These are phyloP conservation scores for Lunasporangiospora selenospora DNA, from an alignment of 192 early-diverging fungal species.

Conservation along the genomic window DNA sequence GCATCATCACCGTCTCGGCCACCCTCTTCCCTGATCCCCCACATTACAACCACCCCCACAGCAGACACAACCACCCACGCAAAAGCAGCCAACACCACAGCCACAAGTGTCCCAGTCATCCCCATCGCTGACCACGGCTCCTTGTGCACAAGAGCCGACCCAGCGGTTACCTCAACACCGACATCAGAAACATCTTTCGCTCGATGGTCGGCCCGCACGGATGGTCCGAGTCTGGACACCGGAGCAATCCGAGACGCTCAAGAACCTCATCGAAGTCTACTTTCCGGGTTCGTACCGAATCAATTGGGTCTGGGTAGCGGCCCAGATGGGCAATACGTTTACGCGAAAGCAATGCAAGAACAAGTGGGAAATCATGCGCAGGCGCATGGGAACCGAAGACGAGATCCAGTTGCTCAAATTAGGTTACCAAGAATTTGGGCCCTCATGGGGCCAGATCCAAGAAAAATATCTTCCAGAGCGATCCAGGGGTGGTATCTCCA, in stretches of 20 bases:
- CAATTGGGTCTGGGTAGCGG: conserved; percentile 47
- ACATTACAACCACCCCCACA: background rate
- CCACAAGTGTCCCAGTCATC: too few relatives aligned
- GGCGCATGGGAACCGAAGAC: conserved; percentile 35
- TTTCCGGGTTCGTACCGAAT: conserved; percentile 43
- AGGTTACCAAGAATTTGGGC: conserved; percentile 40
- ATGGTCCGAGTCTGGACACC: conserved; percentile 43
- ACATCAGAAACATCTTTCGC: background rate
- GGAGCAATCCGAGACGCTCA: conserved; percentile 37
- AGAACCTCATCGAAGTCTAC: conserved; percentile 36
- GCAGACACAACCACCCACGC: background rate
- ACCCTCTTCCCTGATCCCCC: too few relatives aligned
- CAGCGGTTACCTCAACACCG: too few relatives aligned
- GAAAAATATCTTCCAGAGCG: conserved; percentile 42
- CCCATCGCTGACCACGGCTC: too few relatives aligned
- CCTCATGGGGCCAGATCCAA: conserved; percentile 44
- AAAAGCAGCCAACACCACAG: background rate
- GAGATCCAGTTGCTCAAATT: conserved; percentile 25
- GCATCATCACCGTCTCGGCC: too few relatives aligned
- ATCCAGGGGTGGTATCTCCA: conserved; percentile 31
- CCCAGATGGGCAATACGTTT: conserved; percentile 41
- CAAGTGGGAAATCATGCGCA: conserved; percentile 47
- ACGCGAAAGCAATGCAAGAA: conserved; percentile 48
- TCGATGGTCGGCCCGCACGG: conserved; percentile 2
- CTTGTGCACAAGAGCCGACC: too few relatives aligned